phyloP scores from a whole-genome alignment of 2,329 filamentous ascomycete species.

The Neopestalotiopsis sp. region DNA sequence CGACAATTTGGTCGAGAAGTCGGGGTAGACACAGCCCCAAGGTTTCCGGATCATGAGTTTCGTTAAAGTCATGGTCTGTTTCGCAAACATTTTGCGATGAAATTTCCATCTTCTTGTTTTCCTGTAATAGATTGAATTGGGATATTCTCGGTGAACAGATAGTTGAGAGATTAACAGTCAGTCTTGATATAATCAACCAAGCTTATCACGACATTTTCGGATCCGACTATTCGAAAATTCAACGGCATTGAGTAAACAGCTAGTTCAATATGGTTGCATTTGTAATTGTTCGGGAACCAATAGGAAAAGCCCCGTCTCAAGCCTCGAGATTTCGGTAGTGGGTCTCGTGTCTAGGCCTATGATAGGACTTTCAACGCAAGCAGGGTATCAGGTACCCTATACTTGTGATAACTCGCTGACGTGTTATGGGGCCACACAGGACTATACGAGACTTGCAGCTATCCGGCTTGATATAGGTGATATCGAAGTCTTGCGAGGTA shows the following conservation, averaged over 20 bases:
- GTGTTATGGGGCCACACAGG: neutral
- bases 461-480: neutral
- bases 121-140: neutral
- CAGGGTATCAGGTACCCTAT: neutral
- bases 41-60: conserved; percentile 18
- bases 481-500: neutral
- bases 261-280: neutral
- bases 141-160: neutral
- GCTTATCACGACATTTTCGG: neutral
- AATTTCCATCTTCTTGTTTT: conserved; percentile 15
- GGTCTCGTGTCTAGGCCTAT: neutral
- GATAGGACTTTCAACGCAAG: neutral
- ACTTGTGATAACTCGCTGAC: neutral
- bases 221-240: neutral
- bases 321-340: neutral
- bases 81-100: conserved; percentile 18
- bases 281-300: neutral
- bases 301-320: neutral
- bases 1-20: conserved; percentile 23
- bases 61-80: conserved; percentile 17
- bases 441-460: neutral
- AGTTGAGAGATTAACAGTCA: neutral
- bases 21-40: conserved; percentile 22
- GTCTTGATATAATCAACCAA: conserved; percentile 9
- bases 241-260: neutral